phyloP scores from a whole-genome alignment of 495 filamentous ascomycete species.

The Annulohypoxylon maeteangense region DNA sequence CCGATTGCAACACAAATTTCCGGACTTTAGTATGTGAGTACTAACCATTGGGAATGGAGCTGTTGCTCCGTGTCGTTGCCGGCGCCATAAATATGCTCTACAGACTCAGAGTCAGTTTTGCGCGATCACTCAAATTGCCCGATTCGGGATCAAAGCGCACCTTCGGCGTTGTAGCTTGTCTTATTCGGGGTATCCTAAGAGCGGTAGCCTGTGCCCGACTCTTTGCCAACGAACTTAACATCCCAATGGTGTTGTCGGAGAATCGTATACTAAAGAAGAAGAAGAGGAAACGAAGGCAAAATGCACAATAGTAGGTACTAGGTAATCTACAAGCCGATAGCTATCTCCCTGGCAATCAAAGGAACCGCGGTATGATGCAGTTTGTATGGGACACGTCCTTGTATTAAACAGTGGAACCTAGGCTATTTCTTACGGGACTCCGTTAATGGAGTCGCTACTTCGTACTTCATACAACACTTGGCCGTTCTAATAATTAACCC shows the following conservation, averaged over 20 bases:
- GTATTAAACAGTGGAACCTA: constrained; percentile 33
- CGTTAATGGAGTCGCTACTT: constrained; percentile 1
- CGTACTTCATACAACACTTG: no score
- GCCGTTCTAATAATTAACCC: not conserved
- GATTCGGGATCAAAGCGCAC: constrained; percentile 35
- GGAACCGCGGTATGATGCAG: constrained; percentile 42
- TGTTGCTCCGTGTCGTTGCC: constrained; percentile 63
- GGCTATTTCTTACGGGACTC: constrained; percentile 35
- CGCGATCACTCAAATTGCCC: constrained; percentile 4
- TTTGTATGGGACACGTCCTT: constrained; percentile 16
- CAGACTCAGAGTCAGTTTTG: constrained; percentile 22
- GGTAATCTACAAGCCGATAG: constrained; percentile 23
- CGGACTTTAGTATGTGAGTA: not conserved
- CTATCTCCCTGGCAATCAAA: constrained; percentile 18
- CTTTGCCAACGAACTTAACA: constrained; percentile 59
- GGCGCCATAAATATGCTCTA: constrained; percentile 64
- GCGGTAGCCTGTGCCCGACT: constrained; percentile 54
- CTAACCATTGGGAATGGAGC: constrained; percentile 68
- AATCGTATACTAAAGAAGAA: constrained; percentile 18
- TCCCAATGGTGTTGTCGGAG: constrained; percentile 47
- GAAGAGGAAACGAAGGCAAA: constrained; percentile 26
- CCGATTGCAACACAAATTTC: not conserved
- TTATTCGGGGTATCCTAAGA: constrained; percentile 52
- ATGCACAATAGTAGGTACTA: not conserved
- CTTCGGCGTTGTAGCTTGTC: constrained; percentile 42